Evolutionary conservation across 164 flowering plant species (phyloP).

Genomic region (Taxillus chinensis): DNA sequence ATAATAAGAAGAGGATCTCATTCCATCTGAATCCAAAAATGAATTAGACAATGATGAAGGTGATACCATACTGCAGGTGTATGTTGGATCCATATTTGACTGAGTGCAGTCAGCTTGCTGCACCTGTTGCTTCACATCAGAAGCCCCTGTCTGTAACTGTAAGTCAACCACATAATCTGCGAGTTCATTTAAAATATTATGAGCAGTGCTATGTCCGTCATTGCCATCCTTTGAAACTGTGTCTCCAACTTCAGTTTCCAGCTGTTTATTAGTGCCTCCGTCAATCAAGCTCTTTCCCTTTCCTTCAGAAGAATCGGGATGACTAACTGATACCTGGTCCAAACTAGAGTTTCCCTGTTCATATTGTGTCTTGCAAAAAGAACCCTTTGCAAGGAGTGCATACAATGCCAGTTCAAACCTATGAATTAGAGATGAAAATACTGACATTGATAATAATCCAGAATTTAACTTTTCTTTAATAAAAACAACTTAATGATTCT

Average conservation of each 20-base stretch:
- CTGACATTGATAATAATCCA: constrained; percentile 4
- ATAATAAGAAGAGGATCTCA: constrained; percentile 39
- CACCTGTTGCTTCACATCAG: constrained; percentile 28
- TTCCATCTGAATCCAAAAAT: constrained; percentile 29
- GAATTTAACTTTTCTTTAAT: neutral
- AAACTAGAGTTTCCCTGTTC: constrained; percentile 41
- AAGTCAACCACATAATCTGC: constrained; percentile 48
- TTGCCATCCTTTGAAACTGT: constrained; percentile 30
- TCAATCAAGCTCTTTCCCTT: constrained; percentile 33
- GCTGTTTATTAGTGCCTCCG: constrained; percentile 16
- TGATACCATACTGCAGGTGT: constrained; percentile 26
- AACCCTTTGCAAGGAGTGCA: constrained; percentile 63
- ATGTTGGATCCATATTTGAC: constrained; percentile 29
- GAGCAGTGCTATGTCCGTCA: constrained; percentile 34
- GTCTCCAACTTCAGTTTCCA: constrained; percentile 38
- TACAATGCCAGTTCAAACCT: constrained; percentile 92
- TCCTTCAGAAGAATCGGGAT: constrained; percentile 24
- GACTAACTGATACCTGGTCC: constrained; percentile 23
- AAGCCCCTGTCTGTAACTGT: constrained; percentile 30
- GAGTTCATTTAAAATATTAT: constrained; percentile 45
- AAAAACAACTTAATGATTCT: neutral
- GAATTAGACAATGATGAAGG: constrained; percentile 30
- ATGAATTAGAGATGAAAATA: constrained; percentile 1
- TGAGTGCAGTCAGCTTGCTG: constrained; percentile 31
- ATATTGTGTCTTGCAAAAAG: constrained; percentile 34